Evolutionary conservation across 2,329 filamentous ascomycete species (phyloP), one percentile per base, ranked within the genome.

Genomic region (Trichoderma simmonsii): DNA sequence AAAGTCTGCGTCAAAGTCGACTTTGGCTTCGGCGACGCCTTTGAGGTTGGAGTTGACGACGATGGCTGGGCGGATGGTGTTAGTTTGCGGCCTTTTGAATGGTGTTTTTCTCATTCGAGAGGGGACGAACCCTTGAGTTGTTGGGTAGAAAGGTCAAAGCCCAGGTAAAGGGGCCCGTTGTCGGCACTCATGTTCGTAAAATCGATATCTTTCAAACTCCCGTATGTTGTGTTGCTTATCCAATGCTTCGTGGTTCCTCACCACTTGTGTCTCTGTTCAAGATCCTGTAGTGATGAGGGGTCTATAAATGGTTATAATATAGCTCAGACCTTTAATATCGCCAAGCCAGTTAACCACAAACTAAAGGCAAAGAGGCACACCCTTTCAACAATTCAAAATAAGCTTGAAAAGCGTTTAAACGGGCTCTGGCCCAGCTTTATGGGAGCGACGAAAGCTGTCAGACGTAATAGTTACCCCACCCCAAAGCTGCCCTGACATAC

Each of bases 131-230:
- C 95, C 88, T 99, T 98, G 72, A 98, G 88, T 81, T 98, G 95
- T 82, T 98, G 96, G 72, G 96, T 98, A 57, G 95, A 98, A 73
- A 98, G 91, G 83, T 99, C 96, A 81, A 98, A 95, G 73, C 96
- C 96, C 78, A 97, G 86, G 80, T 97, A 97, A 73, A 97, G 85
- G 21, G 92, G 91, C 36, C 84, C 86, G 73, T 76, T 70, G 54
- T 71, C 63, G 6, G 80, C 76, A 71, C 76, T 78, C 82, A 83
- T 82, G 66, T 54, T 73, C n/a, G 21, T 51, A 18, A 56, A 57
- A 21, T 32, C 24, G 28, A 60, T 36, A 11, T 3, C 12, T 7
- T 39, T 30, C 4, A 11, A 12, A 14, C 6, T 61, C 6, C 48
- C 8, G 9, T 51, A 48, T 21, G n/a, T n/a, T 11, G 39, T 11